A percentile compares a stretch with the other conserved stretches of the same genome.
Conservation (phyloP, 805 yeast species). For the Candida berthetii region DNA sequence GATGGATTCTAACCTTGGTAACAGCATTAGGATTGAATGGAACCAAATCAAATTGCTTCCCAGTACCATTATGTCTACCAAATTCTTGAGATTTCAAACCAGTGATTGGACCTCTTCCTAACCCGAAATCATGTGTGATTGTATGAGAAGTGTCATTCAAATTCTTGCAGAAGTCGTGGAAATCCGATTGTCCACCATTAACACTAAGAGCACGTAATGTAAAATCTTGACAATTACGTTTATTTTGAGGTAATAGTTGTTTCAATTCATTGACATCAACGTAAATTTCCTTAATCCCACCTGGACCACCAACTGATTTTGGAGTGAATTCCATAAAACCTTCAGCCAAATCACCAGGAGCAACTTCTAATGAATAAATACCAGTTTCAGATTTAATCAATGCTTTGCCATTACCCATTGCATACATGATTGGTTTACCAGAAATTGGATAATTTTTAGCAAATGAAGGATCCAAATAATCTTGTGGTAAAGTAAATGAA, state of each 20-base stretch:
- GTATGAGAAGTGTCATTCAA: slow-evolving; percentile 10
- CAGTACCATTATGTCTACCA: slow-evolving; percentile 19
- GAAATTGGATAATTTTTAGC: slow-evolving; percentile 19
- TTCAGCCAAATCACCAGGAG: slow-evolving; percentile 37
- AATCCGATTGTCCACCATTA: slow-evolving; percentile 53
- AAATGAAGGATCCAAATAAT: slow-evolving; percentile 40
- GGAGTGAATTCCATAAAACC: slow-evolving; percentile 61
- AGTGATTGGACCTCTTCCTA: slow-evolving; percentile 29
- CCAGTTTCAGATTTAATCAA: slow-evolving; percentile 56
- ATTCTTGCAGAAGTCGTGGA: slow-evolving; percentile 39
- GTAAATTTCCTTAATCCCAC: slow-evolving; percentile 46
- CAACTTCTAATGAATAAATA: slow-evolving; percentile 65
- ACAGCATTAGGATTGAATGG: slow-evolving; percentile 34
- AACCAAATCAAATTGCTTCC: slow-evolving; percentile 17
- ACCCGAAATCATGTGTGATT: slow-evolving; percentile 30
- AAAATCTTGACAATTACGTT: slow-evolving; percentile 26
- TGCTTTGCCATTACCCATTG: slow-evolving; percentile 37
- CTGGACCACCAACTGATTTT: slow-evolving; percentile 46
- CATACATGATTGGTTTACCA: slow-evolving; percentile 39
- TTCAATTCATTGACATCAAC: slow-evolving; percentile 43
- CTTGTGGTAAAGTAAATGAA: slow-evolving; percentile 66
- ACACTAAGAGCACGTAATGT: slow-evolving; percentile 47
- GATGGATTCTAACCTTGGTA: slow-evolving; percentile 54
- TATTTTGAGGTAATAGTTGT: slow-evolving; percentile 23
- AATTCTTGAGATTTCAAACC: slow-evolving; percentile 33